Conservation (phyloP, 148 eudicot species). For the Vaccinium myrtillus region DNA sequence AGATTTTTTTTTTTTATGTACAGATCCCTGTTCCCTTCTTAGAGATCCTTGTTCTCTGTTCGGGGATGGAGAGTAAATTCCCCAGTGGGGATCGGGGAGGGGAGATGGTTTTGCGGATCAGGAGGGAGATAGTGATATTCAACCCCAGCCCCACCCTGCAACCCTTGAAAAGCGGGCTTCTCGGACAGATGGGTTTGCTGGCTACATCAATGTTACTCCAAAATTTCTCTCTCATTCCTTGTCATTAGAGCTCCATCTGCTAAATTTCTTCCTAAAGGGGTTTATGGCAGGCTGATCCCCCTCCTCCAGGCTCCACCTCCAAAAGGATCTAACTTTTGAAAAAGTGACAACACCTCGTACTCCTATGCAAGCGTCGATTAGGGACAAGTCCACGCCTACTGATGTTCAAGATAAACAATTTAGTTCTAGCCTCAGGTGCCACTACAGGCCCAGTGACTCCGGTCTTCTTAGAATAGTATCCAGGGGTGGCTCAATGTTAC, state of each 20-base stretch:
- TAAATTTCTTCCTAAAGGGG: too few relatives aligned
- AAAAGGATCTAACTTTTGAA: neutral
- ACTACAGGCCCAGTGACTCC: neutral
- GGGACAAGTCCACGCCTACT: neutral
- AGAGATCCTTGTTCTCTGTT: too few relatives aligned
- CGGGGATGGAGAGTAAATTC: too few relatives aligned
- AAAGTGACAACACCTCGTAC: neutral
- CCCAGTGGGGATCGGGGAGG: too few relatives aligned
- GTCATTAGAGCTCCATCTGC: neutral
- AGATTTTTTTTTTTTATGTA: too few relatives aligned
- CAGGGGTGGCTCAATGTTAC: neutral
- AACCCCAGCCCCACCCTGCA: too few relatives aligned
- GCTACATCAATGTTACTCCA: neutral
- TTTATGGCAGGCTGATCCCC: neutral
- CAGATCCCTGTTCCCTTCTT: too few relatives aligned
- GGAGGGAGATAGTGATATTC: too few relatives aligned
- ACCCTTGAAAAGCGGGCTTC: neutral
- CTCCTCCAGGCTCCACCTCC: neutral
- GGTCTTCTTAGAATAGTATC: neutral
- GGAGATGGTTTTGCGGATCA: too few relatives aligned
- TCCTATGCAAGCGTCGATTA: too few relatives aligned
- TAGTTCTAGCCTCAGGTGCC: conserved; percentile 6
- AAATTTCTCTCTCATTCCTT: neutral
- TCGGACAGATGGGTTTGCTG: neutral
- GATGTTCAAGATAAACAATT: neutral